Base-by-base conservation (phyloP, 2,329 filamentous ascomycete genomes). In the Myriangium duriaei region DNA sequence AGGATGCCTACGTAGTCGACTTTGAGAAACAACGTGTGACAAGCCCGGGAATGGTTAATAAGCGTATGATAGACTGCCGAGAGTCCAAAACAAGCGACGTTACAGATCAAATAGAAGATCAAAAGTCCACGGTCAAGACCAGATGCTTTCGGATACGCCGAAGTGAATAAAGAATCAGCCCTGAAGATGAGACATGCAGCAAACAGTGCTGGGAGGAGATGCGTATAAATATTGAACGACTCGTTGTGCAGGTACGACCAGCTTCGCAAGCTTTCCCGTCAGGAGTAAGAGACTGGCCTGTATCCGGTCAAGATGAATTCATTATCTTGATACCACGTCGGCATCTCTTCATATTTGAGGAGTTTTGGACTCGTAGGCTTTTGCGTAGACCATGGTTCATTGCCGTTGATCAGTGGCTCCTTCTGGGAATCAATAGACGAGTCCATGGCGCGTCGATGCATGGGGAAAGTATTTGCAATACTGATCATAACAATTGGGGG, bases 51-150 rank as follows among this genome's bases (percentile, higher is more conserved):
- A 40, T 58, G 53, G 37, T 52, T 56, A 32, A 48, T 47, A 17
- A 56, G 31, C 14, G 49, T 51, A 39, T 58, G 54, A 34, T 52
- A 50, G 9, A 37, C 30, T 4, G 49, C 39, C 6, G 48, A 49
- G 4, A 51, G 33, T 44, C 6, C 36, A 40, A 10, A 49, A 31
- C 30, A 48, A 41, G 37, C 40, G 48, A 34, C 44, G 19, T 18
- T 30, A 35, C 35, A 37, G 51, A 40, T 53, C 47, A 21, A 48
- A 32, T 30, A 45, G 34, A 43, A 54, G 46, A 4, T 16, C 32
- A 12, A 28, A 12, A 16, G 43, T 42, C 7, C 39, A 29, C 2
- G 35, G 15, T 30, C 37, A 12, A 3, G 42, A 37, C 11, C 49
- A 47, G 7, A 18, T 4, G 35, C 35, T 13, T 37, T 11, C 5